Evolutionary conservation across 495 filamentous ascomycete species (phyloP), one percentile per base, ranked within the genome.

Genomic region (Glarea lozoyensis): DNA sequence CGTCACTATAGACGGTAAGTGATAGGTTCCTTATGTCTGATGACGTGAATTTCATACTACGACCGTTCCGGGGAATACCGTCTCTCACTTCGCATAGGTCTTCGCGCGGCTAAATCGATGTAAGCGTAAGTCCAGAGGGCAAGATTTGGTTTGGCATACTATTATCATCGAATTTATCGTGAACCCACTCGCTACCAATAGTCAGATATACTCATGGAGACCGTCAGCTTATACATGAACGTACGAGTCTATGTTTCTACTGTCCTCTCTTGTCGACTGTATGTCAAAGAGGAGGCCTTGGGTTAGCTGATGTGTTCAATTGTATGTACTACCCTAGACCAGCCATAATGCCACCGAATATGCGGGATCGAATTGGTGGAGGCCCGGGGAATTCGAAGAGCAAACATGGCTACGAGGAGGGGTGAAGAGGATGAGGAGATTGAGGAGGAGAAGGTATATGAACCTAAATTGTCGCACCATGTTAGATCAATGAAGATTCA

Each of bases 131-230:
- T 27, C 13, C 24, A 21, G 19, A 27, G 38, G 17, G 43, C 46
- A 30, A 30, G 12, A 51, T 24, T 15, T 40, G 41, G 44, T 34
- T 37, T 33, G 37, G 44, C 40, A 44, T 64, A 69, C 70, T 58
- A 48, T 61, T 58, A 37, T 86, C 85, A 56, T 89, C 84, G 53
- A 75, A 94, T 56, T 79, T 83, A 64, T 94, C 87, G 57, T 94
- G 87, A 48, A 90, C 82, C 88, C 88, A 93, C 59, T 94, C 87
- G 47, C 85, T 93, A 5, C 32, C 12, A 37, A 38, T 59, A 48
- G 60, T 46, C 20, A 40, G 4, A 9, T 19, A 27, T 7, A n/a
- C 25, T 7, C 7, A 29, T 29, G 24, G 13, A 19, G 16, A 20
- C 10, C 16, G n/a, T n/a, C n/a, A 16, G 10, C 11, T 12, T 10